A percentile compares a stretch with the other conserved stretches of the same genome.
Evolutionary conservation across 2,329 filamentous ascomycete genomes (phyloP).

Genomic region (Tolypocladium paradoxum): DNA sequence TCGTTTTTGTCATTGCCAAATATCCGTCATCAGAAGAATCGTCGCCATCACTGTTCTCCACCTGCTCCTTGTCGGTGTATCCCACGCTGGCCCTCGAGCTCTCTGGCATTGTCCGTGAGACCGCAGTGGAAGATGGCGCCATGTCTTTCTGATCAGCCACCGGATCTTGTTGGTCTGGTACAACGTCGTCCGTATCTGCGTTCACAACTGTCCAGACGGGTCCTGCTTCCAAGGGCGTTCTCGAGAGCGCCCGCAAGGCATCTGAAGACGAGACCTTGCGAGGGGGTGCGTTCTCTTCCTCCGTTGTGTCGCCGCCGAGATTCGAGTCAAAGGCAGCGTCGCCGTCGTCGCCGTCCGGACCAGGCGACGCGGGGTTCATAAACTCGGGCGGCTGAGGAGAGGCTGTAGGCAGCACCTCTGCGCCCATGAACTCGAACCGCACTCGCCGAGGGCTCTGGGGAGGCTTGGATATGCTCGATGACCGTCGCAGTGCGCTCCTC

Average conservation of each 20-base stretch:
- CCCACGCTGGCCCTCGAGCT: not conserved
- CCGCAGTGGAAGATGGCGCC: not conserved
- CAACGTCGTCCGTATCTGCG: constrained; percentile 17
- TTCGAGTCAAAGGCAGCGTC: constrained; percentile 18
- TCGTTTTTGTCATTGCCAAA: constrained; percentile 27
- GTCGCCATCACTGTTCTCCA: constrained; percentile 2
- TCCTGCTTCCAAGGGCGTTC: constrained; percentile 37
- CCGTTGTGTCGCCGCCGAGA: constrained; percentile 26
- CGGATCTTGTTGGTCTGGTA: constrained; percentile 2
- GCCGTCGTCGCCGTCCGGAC: constrained; percentile 14
- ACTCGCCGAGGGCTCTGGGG: constrained; percentile 47
- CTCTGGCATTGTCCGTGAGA: not conserved
- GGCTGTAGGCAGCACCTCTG: constrained; percentile 48
- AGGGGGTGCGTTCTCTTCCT: constrained; percentile 32
- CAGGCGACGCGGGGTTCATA: constrained; percentile 15
- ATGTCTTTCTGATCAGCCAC: not conserved
- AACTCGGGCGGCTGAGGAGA: constrained; percentile 35
- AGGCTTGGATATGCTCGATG: constrained; percentile 39
- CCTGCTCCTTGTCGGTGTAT: not conserved
- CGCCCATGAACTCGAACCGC: constrained; percentile 50
- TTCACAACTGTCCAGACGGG: constrained; percentile 42
- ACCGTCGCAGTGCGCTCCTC: constrained; percentile 47
- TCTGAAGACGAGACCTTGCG: constrained; percentile 47
- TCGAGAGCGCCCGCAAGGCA: constrained; percentile 39
- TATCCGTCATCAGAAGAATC: constrained; percentile 30